Evolutionary conservation across 305 asterid species (phyloP), one percentile per base, ranked within the genome.

Genomic region (Solanum aculeatissimum): DNA sequence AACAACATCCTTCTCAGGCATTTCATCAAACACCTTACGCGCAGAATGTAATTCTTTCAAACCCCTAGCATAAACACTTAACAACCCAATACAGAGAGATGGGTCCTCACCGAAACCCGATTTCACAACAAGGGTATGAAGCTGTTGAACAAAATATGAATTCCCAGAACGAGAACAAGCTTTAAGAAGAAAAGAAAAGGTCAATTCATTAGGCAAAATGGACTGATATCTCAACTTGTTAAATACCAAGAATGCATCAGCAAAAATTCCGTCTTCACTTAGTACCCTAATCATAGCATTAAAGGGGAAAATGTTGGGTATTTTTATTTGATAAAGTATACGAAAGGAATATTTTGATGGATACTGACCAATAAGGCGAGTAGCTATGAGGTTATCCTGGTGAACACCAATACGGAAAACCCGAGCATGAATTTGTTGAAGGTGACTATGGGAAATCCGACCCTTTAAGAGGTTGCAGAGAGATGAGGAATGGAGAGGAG

Each of bases 331-430:
- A 45, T 66, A 43, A 84, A 94, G 89, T 84, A 93, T 83, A 60
- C 86, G 89, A 82, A 94, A 88, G 27, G 95, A 92, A 12, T 66
- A 40, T 1, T 80, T 49, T 14, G 95, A 83, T 43, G 90, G 90
- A 89, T 93, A 94, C 43, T 92, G 94, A 57, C 96, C 97, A 19
- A 94, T 91, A 54, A 94, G 91, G 58, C 97, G 95, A 82, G 98
- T 92, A 78, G 96, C 91, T 14, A 92, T 83, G 89, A 93, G 93
- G 84, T 92, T 87, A 87, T 93, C 87, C 71, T 92, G 97, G 88
- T 94, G 94, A 12, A 88, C 91, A 63, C 85, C 74, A 82, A 88
- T 69, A n/a, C 85, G 89, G 84, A 86, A 90, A 85, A 92, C 82
- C 49, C 90, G 92, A 40, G 92, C 94, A 80, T 94, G 97, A 85